Base-by-base conservation (phyloP, 2,329 filamentous ascomycete genomes). In the Chrysoporthe deuterocubensis region DNA sequence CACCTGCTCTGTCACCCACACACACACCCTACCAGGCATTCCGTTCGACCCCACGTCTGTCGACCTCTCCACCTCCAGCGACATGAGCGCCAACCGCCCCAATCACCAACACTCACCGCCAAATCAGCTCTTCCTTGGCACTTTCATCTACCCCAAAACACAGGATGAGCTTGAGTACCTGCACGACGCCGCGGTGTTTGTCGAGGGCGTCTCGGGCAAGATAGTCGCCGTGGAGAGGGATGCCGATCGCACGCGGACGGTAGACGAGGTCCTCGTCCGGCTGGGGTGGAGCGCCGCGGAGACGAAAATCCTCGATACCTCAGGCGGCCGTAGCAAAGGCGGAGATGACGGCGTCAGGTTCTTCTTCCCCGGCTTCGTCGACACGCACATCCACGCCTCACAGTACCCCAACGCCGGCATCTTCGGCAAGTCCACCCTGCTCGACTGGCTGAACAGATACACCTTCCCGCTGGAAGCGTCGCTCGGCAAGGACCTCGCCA, bases 401-500 rank as follows among this genome's bases (percentile, higher is more conserved):
- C 96, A 99, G 81, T 97, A 97, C 75, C 94, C 95, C 67, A 99
- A 99, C 76, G 88, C 89, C 1, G 96, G 96, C 68, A 90, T 99
- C 71, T 98, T 98, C 76, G 96, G 96, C 75, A 96, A 94, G 72
- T 91, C 92, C 0, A 97, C 95, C 0, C 89, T 99, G 43, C 87
- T 99, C 16, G 91, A 96, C 80, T 99, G 96, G 96, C 84, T 99
- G 5, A 87, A 94, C 74, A 96, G 85, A 18, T 98, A 99, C 82
- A 99, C 96, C 0, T 99, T 98, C 76, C 96, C 96, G 0, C 87
- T 97, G 71, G 96, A 99, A 79, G 84, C 90, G 0, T 94, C 91
- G 11, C 88, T 97, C 4, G 66, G 52, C 69, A 7, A 21, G 37
- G 43, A 60, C 71, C 80, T 89, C 5, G 71, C 80, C 66, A 89